Percentiles rank a stretch among this genome's conserved stretches.
phyloP scores from a whole-genome alignment of 768 basidiomycete genomes.

The Daedalea quercina region DNA sequence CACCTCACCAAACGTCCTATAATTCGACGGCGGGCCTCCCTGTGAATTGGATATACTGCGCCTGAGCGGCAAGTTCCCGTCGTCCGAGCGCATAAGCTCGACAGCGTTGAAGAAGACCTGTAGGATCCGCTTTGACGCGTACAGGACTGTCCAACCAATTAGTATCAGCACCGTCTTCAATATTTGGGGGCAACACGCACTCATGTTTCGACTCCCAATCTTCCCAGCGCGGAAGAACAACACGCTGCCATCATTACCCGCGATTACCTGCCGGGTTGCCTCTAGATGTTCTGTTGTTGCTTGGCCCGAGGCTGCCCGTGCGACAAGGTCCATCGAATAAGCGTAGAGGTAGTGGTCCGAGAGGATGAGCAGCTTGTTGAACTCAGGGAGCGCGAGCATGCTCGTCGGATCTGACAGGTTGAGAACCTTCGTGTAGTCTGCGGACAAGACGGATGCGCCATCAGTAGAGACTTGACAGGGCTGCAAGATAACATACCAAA shows the following conservation, averaged over 20 bases:
- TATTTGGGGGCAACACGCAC: conserved; percentile 31
- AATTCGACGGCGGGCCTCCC: conserved; percentile 27
- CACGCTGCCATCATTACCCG: conserved; percentile 46
- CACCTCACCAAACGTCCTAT: conserved; percentile 64
- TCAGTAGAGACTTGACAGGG: neutral
- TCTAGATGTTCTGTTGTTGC: conserved; percentile 40
- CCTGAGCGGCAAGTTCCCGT: conserved; percentile 29
- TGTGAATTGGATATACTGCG: conserved; percentile 24
- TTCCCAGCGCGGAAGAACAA: conserved; percentile 55
- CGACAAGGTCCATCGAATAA: conserved; percentile 69
- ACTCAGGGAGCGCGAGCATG: conserved; percentile 50
- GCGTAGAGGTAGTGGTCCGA: conserved; percentile 49
- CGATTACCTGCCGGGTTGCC: conserved; percentile 56
- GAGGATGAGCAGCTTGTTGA: conserved; percentile 66
- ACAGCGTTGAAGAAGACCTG: conserved; percentile 54
- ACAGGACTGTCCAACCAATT: conserved; percentile 46
- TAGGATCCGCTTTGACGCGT: conserved; percentile 55
- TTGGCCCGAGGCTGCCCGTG: conserved; percentile 47
- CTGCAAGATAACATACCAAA: conserved; percentile 35
- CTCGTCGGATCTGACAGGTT: conserved; percentile 40
- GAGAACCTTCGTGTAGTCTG: conserved; percentile 60
- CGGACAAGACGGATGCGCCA: neutral
- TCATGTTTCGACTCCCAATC: conserved; percentile 45
- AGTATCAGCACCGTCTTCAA: neutral
- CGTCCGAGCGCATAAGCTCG: conserved; percentile 43